Conservation (phyloP, 2,329 filamentous ascomycete genomes). For the Stachybotrys chlorohalonatus region DNA sequence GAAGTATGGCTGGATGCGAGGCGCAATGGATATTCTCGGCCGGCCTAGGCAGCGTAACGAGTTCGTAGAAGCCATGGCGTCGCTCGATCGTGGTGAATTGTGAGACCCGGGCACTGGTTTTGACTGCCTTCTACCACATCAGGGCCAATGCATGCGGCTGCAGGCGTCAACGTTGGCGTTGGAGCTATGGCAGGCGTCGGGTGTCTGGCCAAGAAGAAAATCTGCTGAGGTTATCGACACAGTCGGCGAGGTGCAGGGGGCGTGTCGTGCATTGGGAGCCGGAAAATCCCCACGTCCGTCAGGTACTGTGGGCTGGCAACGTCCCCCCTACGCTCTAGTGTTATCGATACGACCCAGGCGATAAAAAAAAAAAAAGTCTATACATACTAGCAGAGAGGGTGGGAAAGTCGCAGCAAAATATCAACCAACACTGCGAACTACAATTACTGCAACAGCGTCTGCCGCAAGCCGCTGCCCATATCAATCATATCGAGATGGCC, state of each 20-base stretch:
- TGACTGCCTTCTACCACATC: not conserved
- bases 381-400: not conserved
- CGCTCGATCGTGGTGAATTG: not conserved
- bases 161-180: not conserved
- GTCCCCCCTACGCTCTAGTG: not conserved
- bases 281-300: not conserved
- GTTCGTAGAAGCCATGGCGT: conserved; percentile 28
- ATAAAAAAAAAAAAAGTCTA: conserved; percentile 5
- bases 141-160: not conserved
- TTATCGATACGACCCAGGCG: not conserved
- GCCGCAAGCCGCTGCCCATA: not conserved
- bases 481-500: conserved; percentile 18
- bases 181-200: not conserved
- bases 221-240: not conserved
- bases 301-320: not conserved
- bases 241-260: not conserved
- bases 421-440: not conserved
- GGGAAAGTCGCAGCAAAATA: not conserved
- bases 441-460: not conserved
- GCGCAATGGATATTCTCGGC: conserved; percentile 21
- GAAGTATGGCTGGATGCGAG: conserved; percentile 21
- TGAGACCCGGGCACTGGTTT: no score
- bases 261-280: not conserved
- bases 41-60: conserved; percentile 33
- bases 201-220: not conserved